Base-by-base conservation (phyloP, 202 grass and related monocot species). In the Eragrostis tef region DNA sequence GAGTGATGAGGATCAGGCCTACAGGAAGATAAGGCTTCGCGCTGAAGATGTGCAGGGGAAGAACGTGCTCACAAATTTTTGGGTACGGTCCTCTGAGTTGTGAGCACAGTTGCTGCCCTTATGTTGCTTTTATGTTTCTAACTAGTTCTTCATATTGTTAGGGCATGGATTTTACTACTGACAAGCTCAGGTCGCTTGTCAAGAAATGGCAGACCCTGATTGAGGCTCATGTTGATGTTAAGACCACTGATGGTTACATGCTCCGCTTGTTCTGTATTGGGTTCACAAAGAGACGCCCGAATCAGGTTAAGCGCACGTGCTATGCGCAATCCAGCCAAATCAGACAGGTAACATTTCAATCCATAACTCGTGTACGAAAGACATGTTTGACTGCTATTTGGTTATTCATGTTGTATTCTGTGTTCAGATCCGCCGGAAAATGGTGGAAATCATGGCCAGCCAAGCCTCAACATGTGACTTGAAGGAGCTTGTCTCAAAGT, bases 391-490 rank as follows among this genome's bases (percentile, higher is more conserved):
- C 19, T 70, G 44, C n/a, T 82, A n/a, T 45, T 62, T 81, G 36
- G 80, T 14, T 12, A 15, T 85, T 13, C 11, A 47, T 50, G 15
- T 52, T 31, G 21, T 56, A 11, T 72, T 59, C 1, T 67, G 49
- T 11, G 0, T 67, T 20, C 72, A 98, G 95, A 98, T 98, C 34
- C 90, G 95, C 27, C 86, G 88, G 9, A 98, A 98, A 83, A 98
- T 98, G 95, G 93, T 91, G 66, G 95, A 98, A 65, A 98, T 98
- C 67, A 98, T 98, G 95, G 79, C 73, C n/a, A n/a, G n/a, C n/a
- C n/a, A n/a, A n/a, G n/a, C n/a, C n/a, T n/a, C n/a, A n/a, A n/a
- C n/a, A n/a, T n/a, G n/a, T n/a, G 95, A 98, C 73, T 63, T 98
- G 9, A 98, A 98, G 66, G 95, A 98, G 19, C 83, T 94, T 11